Base-by-base conservation (phyloP, 768 basidiomycete species). In the Lactifluus volemus region DNA sequence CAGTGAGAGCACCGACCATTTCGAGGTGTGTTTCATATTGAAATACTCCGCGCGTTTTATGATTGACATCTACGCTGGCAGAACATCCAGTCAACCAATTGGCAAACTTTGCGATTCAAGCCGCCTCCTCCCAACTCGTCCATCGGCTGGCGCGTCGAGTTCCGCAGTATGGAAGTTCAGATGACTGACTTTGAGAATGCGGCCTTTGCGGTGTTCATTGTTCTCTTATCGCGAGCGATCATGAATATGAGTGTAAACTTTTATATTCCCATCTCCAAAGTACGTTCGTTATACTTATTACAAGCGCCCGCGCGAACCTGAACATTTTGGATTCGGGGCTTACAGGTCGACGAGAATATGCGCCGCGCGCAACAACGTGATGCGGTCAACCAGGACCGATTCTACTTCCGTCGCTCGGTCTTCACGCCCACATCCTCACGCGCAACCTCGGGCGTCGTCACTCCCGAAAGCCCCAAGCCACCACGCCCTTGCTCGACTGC, bases 11-110 rank as follows among this genome's bases (percentile, higher is more conserved):
- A 91, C 82, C 62, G 97, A 98, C 70, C 97, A 99, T 71, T 98
- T 98, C 64, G 97, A 99, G 81, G 92, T 92, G 65, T 29, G 74
- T 4, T 19, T 19, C 44, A 21, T 11, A 5, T 47, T 47, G 57
- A n/a, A 19, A 39, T 34, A 44, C 4, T 36, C 55, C 8, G 59
- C 2, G 14, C 21, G n/a, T 21, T 15, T 12, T 41, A 41, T 10
- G 9, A 38, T 49, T 49, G n/a, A 50, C 17, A 5, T 17, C 9
- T 45, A 39, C 41, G 55, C 53, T 47, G 53, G 5, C 72, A 96
- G 89, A 98, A 98, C 69, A 87, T 99, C 29, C 97, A 99, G 82
- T 98, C 97, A 2, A 99, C 97, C 4, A 99, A 99, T 69, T 99
- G 97, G 97, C 97, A 99, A 75, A 98, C 97, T 0, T 78, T 99